Evolutionary conservation across 202 grass and related monocot genomes (phyloP), one percentile per base, ranked within the genome.

Genomic region (Cymbopogon flexuosus): DNA sequence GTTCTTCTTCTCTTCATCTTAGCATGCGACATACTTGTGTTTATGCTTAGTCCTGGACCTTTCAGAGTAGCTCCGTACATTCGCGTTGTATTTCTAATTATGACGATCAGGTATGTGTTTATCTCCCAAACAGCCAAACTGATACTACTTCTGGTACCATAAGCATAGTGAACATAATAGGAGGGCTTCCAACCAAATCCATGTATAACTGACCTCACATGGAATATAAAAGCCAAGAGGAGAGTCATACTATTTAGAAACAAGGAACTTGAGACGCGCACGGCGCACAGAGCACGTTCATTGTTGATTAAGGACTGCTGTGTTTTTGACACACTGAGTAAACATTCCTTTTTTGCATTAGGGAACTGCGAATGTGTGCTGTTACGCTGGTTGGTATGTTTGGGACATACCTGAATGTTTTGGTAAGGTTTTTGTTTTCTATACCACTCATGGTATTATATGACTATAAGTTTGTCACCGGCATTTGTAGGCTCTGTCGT

Each of bases 41-140:
- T 91, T 79, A 24, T 80, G 64, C 73, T 89, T 56, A 93, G 22
- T 85, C 57, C 89, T 51, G 86, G 87, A 41, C 90, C 95, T 83
- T 98, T 98, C 76, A 89, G 92, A 89, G 16, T 94, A 36, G 92
- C 95, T 56, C 95, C 95, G 0, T 98, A 98, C 74, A 84, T 98
- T 56, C 95, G 95, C 19, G 84, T 98, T 81, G 81, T 41, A 5
- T 94, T 98, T 89, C 81, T 98, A 72, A 89, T 88, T 35, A 76
- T 98, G 34, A 93, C 84, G 72, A 85, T 90, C 84, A 94, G 94
- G 94, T 97, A 89, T 79, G 73, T 60, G 27, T 84, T 81, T 24
- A 56, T 77, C 33, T 93, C 29, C 35, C 15, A 33, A 33, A 33
- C 31, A 33, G 31, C 31, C 68, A 67, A 81, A 65, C 42, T 74